Base-by-base conservation (phyloP, 2,329 filamentous ascomycete species). In the Fusarium bactridioides region DNA sequence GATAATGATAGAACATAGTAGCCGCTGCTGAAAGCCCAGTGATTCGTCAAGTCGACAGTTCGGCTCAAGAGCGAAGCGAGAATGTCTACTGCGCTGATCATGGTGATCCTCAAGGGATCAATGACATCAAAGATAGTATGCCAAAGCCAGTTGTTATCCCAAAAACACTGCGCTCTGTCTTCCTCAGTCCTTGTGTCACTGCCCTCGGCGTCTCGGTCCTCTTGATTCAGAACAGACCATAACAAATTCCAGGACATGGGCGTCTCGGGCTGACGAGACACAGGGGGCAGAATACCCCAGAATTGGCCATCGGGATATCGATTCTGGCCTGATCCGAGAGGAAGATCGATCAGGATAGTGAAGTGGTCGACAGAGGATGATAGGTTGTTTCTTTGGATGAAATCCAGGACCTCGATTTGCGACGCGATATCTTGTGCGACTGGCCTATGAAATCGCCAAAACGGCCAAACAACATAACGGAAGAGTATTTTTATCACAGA, bases 21-120 rank as follows among this genome's bases (percentile, higher is more conserved):
- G 11, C 86, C 85, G 69, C 89, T 88, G 61, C 89, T 85, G 74
- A 93, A 93, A 29, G 86, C 86, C 90, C 90, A 92, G 10, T 83
- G 83, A 75, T 92, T 88, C 15, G 84, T 84, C 43, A 88, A 83
- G 55, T 88, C 86, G 33, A 92, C 83, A 64, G 83, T 84, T 10
- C 87, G 87, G 23, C 88, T 87, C 9, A 92, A 81, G 54, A 93
- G 82, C 1, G 85, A 85, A 4, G 90, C 89, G 12, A 94, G 83
- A 23, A 89, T 87, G 8, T 86, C 83, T 1, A 91, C 90, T 11
- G 91, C 88, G 1, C 91, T 90, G 51, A 90, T 79, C 60, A 92
- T 81, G 12, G 87, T 88, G 65, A 92, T 78, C 48, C 84, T 82
- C 51, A 83, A 68, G 12, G 88, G 89, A 68, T 89, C 84, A 37